Base-by-base conservation (phyloP, 192 early-diverging fungal genomes). In the Coemansia sp. region DNA sequence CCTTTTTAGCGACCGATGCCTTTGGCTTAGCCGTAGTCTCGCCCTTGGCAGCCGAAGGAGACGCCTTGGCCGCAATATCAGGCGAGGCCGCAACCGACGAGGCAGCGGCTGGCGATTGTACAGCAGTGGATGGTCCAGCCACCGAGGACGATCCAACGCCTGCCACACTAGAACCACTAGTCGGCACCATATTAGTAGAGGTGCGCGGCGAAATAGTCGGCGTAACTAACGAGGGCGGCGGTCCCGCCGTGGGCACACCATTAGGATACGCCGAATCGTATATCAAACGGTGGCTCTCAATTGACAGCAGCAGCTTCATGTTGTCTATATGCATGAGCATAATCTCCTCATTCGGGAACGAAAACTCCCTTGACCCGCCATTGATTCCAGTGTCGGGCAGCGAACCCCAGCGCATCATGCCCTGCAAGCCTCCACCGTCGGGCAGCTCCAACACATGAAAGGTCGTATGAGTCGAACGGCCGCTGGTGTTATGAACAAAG, bases 321-420 rank as follows among this genome's bases (percentile, higher is more conserved):
- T 86, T 83, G 42, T 82, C 80, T 22, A 86, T 74, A 33, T 86
- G 80, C 70, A 79, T 86, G 52, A 66, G 77, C 77, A 86, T 82
- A 20, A 86, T 72, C 43, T 68, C 75, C 46, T 79, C 76, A 54
- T 73, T 77, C 2, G 74, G 70, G 54, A 86, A 80, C 22, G 73
- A 57, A 65, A 86, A 92, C 84, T 82, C 85, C 62, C 86, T 84
- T 40, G 86, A 89, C 18, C 88, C 89, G 49, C 91, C 91, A 54
- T 89, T 85, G 51, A 91, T 76, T 22, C 88, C 86, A 1, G 90
- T 89, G 38, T 91, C 90, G 2, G 80, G 86, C 9, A 86, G 73
- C 6, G 82, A 86, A 49, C 91, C 91, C 86, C 86, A 88, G 38
- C 91, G 88, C 86, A 93, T 85, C 8, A 93, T 80, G 11, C 88